Evolutionary conservation across 441 rosid species (phyloP), one percentile per base, ranked within the genome.

Genomic region (Gossypium gossypioides): DNA sequence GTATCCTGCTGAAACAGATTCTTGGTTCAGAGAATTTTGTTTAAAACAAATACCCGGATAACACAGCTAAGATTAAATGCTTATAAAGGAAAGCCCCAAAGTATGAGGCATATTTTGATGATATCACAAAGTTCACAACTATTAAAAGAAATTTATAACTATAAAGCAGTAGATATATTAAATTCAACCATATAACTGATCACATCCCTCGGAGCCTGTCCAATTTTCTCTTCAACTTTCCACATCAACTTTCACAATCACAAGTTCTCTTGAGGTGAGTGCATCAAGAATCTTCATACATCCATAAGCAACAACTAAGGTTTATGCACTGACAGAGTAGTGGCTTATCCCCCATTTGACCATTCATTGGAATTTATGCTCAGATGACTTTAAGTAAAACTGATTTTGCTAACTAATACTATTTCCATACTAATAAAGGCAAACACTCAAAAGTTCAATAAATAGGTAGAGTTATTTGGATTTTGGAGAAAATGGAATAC

Each of bases 1-100:
- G 12, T 37, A 37, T 37, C 84, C 18, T 85, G 82, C 34, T 32
- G 63, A 37, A 48, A 24, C 72, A 67, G 62, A 65, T 3, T 67
- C 29, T 7, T 3, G 29, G 68, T 64, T 79, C 54, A 76, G 62
- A 64, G 55, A 12, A 56, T 72, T 34, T 52, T 40, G 72, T 12
- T 22, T 15, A 37, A 37, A 37, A 37, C 44, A 37, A 37, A 37
- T 37, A 37, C 44, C 12, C 12, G 12, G 44, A 37, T 37, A 29
- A 68, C 32, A 8, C 46, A 16, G 57, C 22, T 22, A n/a, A 3
- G 32, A 13, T 24, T 16, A 6, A 12, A 19, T 3, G 29, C 56
- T 48, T 58, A 24, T 10, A 46, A 10, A 59, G 21, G 29, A 32
- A n/a, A 6, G 27, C 50, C 60, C n/a, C n/a, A 25, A 56, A 56